Base-by-base conservation (phyloP, 2,329 filamentous ascomycete species). In the Xylaria multiplex region DNA sequence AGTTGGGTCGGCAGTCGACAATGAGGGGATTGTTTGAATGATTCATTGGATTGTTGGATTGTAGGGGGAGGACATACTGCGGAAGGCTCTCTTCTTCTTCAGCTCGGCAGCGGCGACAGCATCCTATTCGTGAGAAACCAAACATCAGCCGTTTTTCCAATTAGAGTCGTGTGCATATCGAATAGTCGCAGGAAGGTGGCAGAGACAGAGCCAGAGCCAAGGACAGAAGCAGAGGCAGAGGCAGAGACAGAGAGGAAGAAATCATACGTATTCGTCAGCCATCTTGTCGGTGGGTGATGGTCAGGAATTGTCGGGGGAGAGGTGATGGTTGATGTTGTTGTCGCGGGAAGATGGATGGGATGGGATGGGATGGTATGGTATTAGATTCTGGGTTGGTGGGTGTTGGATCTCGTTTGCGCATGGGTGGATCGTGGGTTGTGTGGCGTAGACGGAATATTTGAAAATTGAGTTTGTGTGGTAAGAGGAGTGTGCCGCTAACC, bases 71-170 rank as follows among this genome's bases (percentile, higher is more conserved):
- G 40, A 67, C 67, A 49, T 68, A 69, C 67, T 69, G 52, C 68
- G 68, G 68, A 69, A 69, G 56, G 68, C 68, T 59, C 68, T 65
- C 43, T 59, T 97, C 90, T 93, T 97, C 93, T 98, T 99, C 85
- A 99, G 87, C 92, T 97, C 96, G 82, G 93, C 95, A 85, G 95
- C 95, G 89, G 96, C 93, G 88, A 96, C 93, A 83, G 94, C 91
- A 88, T 97, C 95, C 93, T 97, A 79, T 77, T 30, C 7, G 30
- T 55, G 27, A 40, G 9, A 11, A 11, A 37, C 35, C 9, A 42
- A 22, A 22, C 8, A 35, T 55, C 24, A 55, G 53, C 37, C 13
- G 6, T 2, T 1, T 11, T 9, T 8, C 2, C 6, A 11, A 13
- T 13, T 42, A 1, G 19, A 5, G 4, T 22, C 16, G 9, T 42